phyloP scores from a whole-genome alignment of 371 early-diverging fungal genomes.

The Mucor velutinosus region DNA sequence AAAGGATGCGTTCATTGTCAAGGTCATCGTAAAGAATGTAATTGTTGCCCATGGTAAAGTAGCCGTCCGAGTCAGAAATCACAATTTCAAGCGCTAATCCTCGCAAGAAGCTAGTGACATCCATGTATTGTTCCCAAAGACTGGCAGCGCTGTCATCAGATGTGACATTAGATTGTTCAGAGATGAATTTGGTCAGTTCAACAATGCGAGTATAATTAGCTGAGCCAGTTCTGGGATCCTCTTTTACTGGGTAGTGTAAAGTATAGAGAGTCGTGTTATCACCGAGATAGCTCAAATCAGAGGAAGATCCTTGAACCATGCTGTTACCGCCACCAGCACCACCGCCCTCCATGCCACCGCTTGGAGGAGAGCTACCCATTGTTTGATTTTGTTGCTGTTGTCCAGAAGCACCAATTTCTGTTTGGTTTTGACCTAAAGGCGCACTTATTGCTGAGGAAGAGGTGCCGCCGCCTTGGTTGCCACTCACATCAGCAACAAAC shows the following conservation, averaged over 20 bases:
- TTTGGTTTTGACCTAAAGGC: not conserved
- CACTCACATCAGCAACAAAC: slow-evolving; percentile 24
- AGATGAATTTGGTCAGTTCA: slow-evolving; percentile 22
- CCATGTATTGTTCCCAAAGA: slow-evolving; percentile 18
- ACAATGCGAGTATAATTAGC: slow-evolving; percentile 17
- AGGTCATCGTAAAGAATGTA: slow-evolving; percentile 35
- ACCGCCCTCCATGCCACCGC: not conserved
- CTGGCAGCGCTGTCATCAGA: slow-evolving; percentile 3
- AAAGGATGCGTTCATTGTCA: slow-evolving; percentile 12
- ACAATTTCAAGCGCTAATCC: slow-evolving; percentile 19
- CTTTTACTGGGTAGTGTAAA: slow-evolving; percentile 10
- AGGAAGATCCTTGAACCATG: not conserved
- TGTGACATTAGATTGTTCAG: slow-evolving; percentile 5
- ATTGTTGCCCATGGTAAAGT: slow-evolving; percentile 34
- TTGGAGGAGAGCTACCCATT: not conserved
- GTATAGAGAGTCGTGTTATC: slow-evolving; percentile 24
- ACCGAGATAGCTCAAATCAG: slow-evolving; percentile 27
- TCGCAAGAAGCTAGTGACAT: slow-evolving; percentile 19
- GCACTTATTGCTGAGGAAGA: not conserved
- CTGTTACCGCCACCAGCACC: not conserved
- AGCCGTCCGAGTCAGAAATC: slow-evolving; percentile 25
- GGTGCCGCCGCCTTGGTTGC: slow-evolving; percentile 1
- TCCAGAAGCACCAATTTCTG: not conserved
- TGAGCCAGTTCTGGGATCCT: not conserved
- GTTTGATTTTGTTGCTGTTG: not conserved